phyloP scores from a whole-genome alignment of 1,284 basidiomycete genomes.

The Trichosporon coremiiforme region DNA sequence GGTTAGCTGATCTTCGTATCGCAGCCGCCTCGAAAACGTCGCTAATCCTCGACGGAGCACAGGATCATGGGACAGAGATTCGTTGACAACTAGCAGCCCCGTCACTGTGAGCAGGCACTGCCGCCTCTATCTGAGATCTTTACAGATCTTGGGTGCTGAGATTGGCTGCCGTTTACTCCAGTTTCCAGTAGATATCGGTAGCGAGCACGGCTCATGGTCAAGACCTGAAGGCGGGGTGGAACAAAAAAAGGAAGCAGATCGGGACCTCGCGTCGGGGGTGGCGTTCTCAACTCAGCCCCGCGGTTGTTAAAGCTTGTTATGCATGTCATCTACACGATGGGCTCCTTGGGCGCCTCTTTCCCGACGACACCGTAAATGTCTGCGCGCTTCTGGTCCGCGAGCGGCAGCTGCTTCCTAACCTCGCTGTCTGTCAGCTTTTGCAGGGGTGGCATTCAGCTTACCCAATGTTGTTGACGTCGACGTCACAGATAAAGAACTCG shows the following conservation, averaged over 20 bases:
- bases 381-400: conserved; percentile 48
- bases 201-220: neutral
- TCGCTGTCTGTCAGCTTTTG: conserved; percentile 32
- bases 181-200: neutral
- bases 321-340: neutral
- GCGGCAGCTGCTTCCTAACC: conserved; percentile 49
- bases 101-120: neutral
- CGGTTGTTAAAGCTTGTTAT: no score
- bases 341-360: conserved; percentile 13
- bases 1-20: no score
- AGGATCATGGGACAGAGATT: no score
- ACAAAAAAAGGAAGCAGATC: no score
- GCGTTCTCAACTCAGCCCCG: neutral
- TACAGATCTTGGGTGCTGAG: no score
- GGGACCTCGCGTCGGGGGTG: no score
- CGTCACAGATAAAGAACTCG: conserved; percentile 46
- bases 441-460: conserved; percentile 33
- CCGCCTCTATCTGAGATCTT: neutral
- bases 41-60: no score
- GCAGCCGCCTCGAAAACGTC: no score
- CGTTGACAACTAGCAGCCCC: neutral
- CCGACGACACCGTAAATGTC: conserved; percentile 45
- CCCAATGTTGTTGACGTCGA: conserved; percentile 37
- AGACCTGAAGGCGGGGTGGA: neutral
- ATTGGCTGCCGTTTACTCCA: no score